Evolutionary conservation across 1,284 basidiomycete genomes (phyloP), one percentile per base, ranked within the genome.

Genomic region (Erythrobasidium hasegawianum): DNA sequence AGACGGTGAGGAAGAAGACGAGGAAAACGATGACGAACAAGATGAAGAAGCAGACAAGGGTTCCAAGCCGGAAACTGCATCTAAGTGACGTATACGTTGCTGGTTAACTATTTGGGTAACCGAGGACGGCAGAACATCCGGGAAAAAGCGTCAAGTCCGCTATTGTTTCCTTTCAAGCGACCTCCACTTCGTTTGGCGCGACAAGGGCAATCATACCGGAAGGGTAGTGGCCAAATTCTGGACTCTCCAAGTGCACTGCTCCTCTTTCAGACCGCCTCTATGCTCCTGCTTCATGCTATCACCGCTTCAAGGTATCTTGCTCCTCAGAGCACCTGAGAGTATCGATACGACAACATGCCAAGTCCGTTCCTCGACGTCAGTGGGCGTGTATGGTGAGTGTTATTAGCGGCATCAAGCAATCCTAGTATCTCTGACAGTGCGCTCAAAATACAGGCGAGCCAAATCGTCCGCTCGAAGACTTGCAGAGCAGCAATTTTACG

Each of bases 331-430:
- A 33, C 33, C 4, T n/a, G 7, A 47, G 43, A 47, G 43, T 16
- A 18, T n/a, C n/a, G 14, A 5, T 7, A n/a, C 20, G 18, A 53
- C 27, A 65, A 33, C 53, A 56, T 54, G 38, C 55, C 53, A 16
- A 41, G 18, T n/a, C 62, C 56, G 29, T 45, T 56, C n/a, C 39
- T 49, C 9, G n/a, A 49, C 16, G 11, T 43, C 22, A 29, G 20
- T 8, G 62, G 55, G 18, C 55, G 62, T 22, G 18, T 56, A 22
- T 65, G 62, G 62, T 65, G 33, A 29, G n/a, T n/a, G n/a, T n/a
- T n/a, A n/a, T n/a, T n/a, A n/a, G n/a, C n/a, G n/a, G n/a, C n/a
- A n/a, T n/a, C n/a, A n/a, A n/a, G n/a, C n/a, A n/a, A n/a, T n/a
- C n/a, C n/a, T n/a, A n/a, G n/a, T n/a, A n/a, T n/a, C n/a, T n/a